Evolutionary conservation across 1,284 basidiomycete species (phyloP).

Genomic region (Austroboletus olivaceoglutinosus): DNA sequence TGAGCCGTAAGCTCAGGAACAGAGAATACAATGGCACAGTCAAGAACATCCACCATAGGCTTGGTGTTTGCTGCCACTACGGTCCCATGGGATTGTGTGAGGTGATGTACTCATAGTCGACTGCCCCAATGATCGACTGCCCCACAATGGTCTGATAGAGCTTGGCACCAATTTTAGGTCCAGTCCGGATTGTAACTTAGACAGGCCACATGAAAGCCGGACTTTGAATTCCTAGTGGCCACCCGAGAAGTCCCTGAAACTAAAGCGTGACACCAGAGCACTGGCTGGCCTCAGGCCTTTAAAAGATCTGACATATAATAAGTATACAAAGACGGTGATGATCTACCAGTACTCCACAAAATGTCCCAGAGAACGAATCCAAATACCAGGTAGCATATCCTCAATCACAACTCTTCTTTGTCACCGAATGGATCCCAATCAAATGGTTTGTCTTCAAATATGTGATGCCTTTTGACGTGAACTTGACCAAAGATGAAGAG

Average conservation of each 20-base stretch:
- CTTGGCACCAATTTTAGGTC: conserved; percentile 73
- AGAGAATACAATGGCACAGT: conserved; percentile 79
- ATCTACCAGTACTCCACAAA: not conserved
- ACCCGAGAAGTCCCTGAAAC: no score
- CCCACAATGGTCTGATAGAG: conserved; percentile 59
- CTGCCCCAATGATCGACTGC: conserved; percentile 44
- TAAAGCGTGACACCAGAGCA: no score
- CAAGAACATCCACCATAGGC: conserved; percentile 67
- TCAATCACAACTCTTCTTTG: conserved; percentile 21
- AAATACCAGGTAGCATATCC: not conserved
- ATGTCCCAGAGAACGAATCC: not conserved
- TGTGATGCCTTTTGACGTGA: conserved; percentile 34
- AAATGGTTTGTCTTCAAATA: conserved; percentile 30
- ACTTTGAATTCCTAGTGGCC: no score
- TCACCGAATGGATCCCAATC: conserved; percentile 33
- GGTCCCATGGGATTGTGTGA: conserved; percentile 54
- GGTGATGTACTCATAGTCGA: conserved; percentile 57
- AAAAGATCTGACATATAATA: no score
- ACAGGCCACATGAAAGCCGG: no score
- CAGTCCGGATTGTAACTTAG: no score
- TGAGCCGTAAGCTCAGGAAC: conserved; percentile 74
- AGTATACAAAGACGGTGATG: conserved; percentile 2
- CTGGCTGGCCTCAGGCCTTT: no score
- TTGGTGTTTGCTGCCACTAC: conserved; percentile 61
- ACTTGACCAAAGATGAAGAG: conserved; percentile 68